Percentiles rank a stretch among this genome's conserved stretches.
Evolutionary conservation across 805 yeast species (phyloP).

Genomic region (Candida sanyiensis): DNA sequence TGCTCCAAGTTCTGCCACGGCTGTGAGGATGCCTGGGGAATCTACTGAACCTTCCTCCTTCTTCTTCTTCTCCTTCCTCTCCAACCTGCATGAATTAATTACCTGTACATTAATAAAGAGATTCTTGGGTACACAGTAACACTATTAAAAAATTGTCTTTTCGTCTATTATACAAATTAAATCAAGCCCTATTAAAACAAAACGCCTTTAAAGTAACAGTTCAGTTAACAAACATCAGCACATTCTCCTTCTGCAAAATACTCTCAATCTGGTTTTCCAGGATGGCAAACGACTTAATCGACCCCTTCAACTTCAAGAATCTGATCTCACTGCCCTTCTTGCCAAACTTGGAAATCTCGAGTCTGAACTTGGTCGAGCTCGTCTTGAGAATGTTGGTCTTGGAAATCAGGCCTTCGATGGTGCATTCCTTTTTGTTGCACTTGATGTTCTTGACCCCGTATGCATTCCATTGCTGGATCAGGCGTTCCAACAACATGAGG

Average conservation of each 20-base stretch:
- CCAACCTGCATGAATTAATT: neutral
- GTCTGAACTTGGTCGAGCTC: constrained; percentile 58
- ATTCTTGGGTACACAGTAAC: neutral
- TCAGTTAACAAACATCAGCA: constrained; percentile 31
- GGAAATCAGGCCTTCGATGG: constrained; percentile 57
- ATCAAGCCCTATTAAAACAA: neutral
- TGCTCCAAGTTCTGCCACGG: constrained; percentile 98
- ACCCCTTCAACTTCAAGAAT: constrained; percentile 61
- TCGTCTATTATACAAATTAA: neutral
- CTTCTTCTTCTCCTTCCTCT: constrained; percentile 3
- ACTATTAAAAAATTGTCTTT: neutral
- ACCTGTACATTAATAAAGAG: neutral
- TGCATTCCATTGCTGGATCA: constrained; percentile 61
- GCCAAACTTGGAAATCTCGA: constrained; percentile 39
- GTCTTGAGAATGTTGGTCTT: constrained; percentile 56
- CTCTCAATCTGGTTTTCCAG: constrained; percentile 58
- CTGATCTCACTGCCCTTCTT: constrained; percentile 48
- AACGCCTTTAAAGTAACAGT: neutral
- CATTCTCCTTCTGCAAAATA: constrained; percentile 61
- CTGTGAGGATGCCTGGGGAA: constrained; percentile 96
- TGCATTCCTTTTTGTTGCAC: constrained; percentile 36
- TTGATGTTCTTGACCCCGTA: constrained; percentile 59
- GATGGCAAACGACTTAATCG: constrained; percentile 53
- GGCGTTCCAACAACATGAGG: constrained; percentile 56
- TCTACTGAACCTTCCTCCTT: constrained; percentile 29